Evolutionary conservation across 495 filamentous ascomycete genomes (phyloP), one percentile per base, ranked within the genome.

Genomic region (Oleoguttula mirabilis): DNA sequence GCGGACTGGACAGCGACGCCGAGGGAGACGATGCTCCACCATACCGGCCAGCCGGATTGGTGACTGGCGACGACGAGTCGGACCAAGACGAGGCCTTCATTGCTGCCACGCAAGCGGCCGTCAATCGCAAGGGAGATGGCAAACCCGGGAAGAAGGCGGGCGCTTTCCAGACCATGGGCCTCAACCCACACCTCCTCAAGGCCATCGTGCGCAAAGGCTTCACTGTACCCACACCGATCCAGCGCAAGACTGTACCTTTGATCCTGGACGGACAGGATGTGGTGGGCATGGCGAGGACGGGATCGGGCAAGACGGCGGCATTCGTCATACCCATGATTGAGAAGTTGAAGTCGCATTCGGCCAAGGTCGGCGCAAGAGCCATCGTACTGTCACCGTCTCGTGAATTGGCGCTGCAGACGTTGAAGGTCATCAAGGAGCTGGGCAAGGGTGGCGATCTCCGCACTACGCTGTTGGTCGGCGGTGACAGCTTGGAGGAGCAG

Each of bases 271-370:
- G 80, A 40, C 76, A 81, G 52, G 88, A 98, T 69, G 85, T 99
- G 3, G 87, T 96, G 6, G 90, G 85, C 43, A 99, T 96, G 92
- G 90, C 90, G 3, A 71, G 90, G 36, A 98, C 90, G 15, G 90
- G 90, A 59, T 93, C 85, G 27, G 90, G 90, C 59, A 98, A 98
- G 66, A 94, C 88, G 0, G 90, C 88, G 1, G 88, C 90, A 11
- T 98, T 98, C 59, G 85, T 98, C 4, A 88, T 98, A 43, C 90
- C 90, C 31, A 90, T 98, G 88, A 82, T 99, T 45, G 82, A 96
- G 66, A 84, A 81, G 39, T 67, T 99, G 48, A 92, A 84, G 62
- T 69, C 73, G n/a, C 90, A 99, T 55, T 93, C 80, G 54, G 76
- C 76, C 8, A 77, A 76, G 56, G 73, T 96, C 47, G 90, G 90